Conservation (phyloP, 2,329 filamentous ascomycete genomes). For the Monosporascus sp. region DNA sequence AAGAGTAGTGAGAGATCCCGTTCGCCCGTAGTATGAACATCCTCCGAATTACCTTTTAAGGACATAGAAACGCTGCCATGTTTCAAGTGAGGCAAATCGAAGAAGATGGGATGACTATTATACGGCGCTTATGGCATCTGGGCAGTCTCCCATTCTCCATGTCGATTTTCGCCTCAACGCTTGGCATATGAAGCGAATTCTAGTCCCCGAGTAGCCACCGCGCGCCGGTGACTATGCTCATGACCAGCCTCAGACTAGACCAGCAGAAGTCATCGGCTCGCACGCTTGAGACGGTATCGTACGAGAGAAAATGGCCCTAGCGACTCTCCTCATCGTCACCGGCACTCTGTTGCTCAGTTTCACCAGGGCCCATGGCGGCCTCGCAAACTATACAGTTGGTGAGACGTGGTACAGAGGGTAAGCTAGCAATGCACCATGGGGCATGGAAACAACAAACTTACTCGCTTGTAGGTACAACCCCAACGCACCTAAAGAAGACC, state of each 20-base stretch:
- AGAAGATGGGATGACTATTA: background rate
- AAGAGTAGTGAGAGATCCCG: background rate
- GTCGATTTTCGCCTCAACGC: background rate
- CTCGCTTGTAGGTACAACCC: slow-evolving; percentile 28
- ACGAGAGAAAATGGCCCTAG: slow-evolving; percentile 3
- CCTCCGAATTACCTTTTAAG: background rate
- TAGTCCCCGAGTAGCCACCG: background rate
- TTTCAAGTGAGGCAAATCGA: background rate
- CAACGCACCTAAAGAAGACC: slow-evolving; percentile 21
- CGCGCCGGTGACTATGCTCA: background rate
- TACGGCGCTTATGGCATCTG: background rate
- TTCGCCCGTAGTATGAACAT: background rate
- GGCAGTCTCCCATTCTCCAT: background rate
- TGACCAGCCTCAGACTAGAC: background rate
- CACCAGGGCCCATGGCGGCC: slow-evolving; percentile 29
- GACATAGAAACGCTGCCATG: background rate
- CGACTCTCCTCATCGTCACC: slow-evolving; percentile 5
- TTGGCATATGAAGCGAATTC: background rate
- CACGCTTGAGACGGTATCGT: background rate
- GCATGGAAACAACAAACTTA: background rate
- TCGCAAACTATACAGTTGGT: slow-evolving; percentile 36
- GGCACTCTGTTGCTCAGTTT: slow-evolving; percentile 8
- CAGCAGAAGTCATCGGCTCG: background rate
- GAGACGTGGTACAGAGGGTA: slow-evolving; percentile 37
- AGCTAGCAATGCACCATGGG: slow-evolving; percentile 2